Conservation (phyloP, 495 filamentous ascomycete species). For the Diplogelasinospora grovesii region DNA sequence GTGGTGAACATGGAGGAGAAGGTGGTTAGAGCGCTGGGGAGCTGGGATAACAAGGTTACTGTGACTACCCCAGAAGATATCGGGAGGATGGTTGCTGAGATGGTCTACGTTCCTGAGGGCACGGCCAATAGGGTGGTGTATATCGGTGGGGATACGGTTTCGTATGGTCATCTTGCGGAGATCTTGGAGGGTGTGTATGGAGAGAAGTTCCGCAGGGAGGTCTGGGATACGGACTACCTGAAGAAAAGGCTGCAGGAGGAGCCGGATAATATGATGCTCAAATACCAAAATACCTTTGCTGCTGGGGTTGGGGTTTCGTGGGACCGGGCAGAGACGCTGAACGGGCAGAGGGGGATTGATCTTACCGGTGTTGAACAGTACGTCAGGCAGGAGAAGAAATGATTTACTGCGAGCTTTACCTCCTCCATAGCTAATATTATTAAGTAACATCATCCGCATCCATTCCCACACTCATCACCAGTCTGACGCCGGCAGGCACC, state of each 20-base stretch:
- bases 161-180: slow-evolving; percentile 44
- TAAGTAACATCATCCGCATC: no score
- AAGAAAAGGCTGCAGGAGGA: slow-evolving; percentile 34
- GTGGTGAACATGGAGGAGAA: slow-evolving; percentile 38
- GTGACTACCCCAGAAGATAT: slow-evolving; percentile 54
- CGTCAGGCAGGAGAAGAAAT: slow-evolving; percentile 14
- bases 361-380: slow-evolving; percentile 39
- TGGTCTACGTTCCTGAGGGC: slow-evolving; percentile 33
- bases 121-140: slow-evolving; percentile 37
- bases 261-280: slow-evolving; percentile 44
- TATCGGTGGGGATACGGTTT: slow-evolving; percentile 53
- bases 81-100: slow-evolving; percentile 47
- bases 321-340: slow-evolving; percentile 44
- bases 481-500: no score
- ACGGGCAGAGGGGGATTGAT: slow-evolving; percentile 36
- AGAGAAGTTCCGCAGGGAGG: slow-evolving; percentile 36
- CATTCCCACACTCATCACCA: no score
- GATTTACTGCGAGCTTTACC: no score
- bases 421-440: no score
- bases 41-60: slow-evolving; percentile 50
- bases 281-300: slow-evolving; percentile 57
- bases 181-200: slow-evolving; percentile 38
- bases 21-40: slow-evolving; percentile 45
- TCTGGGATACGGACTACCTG: slow-evolving; percentile 37
- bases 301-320: slow-evolving; percentile 52